Conservation (phyloP, 2,329 filamentous ascomycete species). For the Cordyceps cicadae region DNA sequence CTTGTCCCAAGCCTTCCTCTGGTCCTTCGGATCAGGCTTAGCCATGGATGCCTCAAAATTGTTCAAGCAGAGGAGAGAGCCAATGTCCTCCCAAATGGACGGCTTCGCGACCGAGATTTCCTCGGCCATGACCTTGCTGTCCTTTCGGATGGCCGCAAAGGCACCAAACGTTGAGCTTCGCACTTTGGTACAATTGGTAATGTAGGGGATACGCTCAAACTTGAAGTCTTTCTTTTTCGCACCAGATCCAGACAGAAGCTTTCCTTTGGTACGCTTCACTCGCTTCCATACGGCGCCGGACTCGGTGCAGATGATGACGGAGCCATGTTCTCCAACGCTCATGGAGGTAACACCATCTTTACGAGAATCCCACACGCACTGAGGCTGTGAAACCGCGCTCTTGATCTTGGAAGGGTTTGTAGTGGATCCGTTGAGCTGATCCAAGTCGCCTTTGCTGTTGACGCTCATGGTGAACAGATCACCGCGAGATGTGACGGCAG, state of each 20-base stretch:
- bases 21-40: conserved; percentile 19
- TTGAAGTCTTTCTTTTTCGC: conserved; percentile 82
- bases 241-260: conserved; percentile 52
- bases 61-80: conserved; percentile 59
- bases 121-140: conserved; percentile 71
- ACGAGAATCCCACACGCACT: conserved; percentile 80
- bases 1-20: conserved; percentile 34
- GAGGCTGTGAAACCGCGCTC: conserved; percentile 67
- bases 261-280: conserved; percentile 72
- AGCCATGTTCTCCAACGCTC: conserved; percentile 83
- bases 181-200: conserved; percentile 77
- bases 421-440: conserved; percentile 60
- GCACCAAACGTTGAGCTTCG: conserved; percentile 84
- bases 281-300: conserved; percentile 91
- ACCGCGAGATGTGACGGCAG: conserved; percentile 73
- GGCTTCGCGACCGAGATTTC: conserved; percentile 59
- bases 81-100: conserved; percentile 65
- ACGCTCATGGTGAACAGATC: conserved; percentile 83
- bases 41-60: conserved; percentile 44
- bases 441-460: conserved; percentile 56
- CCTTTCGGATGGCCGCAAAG: conserved; percentile 78
- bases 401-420: conserved; percentile 90
- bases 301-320: conserved; percentile 86
- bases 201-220: conserved; percentile 79
- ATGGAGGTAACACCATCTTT: conserved; percentile 84